Conservation (phyloP, 257 asterid species). For the Nicotiana undulata region DNA sequence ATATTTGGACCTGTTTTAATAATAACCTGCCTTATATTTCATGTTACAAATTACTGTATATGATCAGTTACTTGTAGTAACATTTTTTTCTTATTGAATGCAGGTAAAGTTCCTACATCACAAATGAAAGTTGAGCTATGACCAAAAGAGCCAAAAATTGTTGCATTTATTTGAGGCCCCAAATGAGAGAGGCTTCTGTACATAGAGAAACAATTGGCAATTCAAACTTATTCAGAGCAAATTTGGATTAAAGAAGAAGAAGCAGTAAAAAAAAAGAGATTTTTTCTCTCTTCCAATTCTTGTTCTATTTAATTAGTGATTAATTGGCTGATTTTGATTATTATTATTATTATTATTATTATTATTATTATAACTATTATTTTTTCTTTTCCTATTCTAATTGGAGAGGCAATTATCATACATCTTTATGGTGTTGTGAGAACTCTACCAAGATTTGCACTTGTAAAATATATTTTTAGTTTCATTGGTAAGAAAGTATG, state of each 20-base stretch:
- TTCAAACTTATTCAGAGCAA: slow-evolving; percentile 9
- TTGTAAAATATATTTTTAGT: slow-evolving; percentile 33
- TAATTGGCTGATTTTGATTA: slow-evolving; percentile 5
- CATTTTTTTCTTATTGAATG: slow-evolving; percentile 3
- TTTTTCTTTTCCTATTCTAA: background rate
- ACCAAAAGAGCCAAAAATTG: slow-evolving; percentile 19
- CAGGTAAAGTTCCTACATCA: slow-evolving; percentile 41
- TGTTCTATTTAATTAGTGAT: slow-evolving; percentile 6
- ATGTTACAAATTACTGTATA: background rate
- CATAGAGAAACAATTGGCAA: slow-evolving; percentile 25
- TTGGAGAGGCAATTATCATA: background rate
- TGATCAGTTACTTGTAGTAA: no score
- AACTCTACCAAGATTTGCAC: slow-evolving; percentile 14
- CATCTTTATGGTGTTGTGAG: background rate
- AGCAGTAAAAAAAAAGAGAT: background rate
- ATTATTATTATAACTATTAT: background rate
- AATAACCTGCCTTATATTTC: background rate
- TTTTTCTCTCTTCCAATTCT: slow-evolving; percentile 6
- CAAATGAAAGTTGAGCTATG: slow-evolving; percentile 71
- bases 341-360: background rate
- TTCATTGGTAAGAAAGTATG: slow-evolving; percentile 26
- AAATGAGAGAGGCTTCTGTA: slow-evolving; percentile 83
- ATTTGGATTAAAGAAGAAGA: background rate
- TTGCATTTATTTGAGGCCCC: slow-evolving; percentile 61
- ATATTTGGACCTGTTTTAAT: background rate